phyloP scores from a whole-genome alignment of 2,329 filamentous ascomycete genomes.

The Fusarium concolor region DNA sequence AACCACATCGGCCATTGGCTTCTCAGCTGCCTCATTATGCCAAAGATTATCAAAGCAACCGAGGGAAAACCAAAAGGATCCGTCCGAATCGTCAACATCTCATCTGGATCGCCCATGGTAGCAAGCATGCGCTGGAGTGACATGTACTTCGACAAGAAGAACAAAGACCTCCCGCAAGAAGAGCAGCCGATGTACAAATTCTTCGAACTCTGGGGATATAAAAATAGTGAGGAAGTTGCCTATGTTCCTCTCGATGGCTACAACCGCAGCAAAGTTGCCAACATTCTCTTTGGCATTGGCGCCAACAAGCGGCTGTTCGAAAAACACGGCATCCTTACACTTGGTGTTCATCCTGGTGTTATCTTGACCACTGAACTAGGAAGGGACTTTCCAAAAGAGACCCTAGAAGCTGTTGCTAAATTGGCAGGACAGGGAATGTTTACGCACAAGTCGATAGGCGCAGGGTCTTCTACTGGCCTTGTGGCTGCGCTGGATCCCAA shows the following conservation, averaged over 20 bases:
- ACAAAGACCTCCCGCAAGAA: constrained; percentile 4
- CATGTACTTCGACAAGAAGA: constrained; percentile 16
- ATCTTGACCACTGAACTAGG: not conserved
- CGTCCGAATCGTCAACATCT: constrained; percentile 7
- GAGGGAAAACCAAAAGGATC: not conserved
- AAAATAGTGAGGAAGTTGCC: not conserved
- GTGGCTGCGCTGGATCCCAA: constrained; percentile 6
- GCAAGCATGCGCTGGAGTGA: constrained; percentile 20
- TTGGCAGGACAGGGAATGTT: too few species aligned
- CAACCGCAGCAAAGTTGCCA: constrained; percentile 15
- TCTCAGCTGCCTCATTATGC: not conserved
- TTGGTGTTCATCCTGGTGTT: constrained; percentile 4
- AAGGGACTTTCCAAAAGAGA: too few species aligned
- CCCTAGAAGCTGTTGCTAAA: too few species aligned
- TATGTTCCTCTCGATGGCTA: not conserved
- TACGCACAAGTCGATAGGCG: not conserved
- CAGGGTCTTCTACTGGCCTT: constrained; percentile 15
- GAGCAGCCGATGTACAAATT: constrained; percentile 1
- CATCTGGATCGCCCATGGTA: not conserved
- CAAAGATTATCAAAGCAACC: constrained; percentile 8
- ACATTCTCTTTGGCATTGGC: constrained; percentile 10
- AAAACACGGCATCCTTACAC: not conserved
- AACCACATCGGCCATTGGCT: constrained; percentile 21
- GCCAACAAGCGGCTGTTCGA: constrained; percentile 8
- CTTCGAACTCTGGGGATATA: constrained; percentile 15